Base-by-base conservation (phyloP, 169 alveolate species). In the Babesia caballi region DNA sequence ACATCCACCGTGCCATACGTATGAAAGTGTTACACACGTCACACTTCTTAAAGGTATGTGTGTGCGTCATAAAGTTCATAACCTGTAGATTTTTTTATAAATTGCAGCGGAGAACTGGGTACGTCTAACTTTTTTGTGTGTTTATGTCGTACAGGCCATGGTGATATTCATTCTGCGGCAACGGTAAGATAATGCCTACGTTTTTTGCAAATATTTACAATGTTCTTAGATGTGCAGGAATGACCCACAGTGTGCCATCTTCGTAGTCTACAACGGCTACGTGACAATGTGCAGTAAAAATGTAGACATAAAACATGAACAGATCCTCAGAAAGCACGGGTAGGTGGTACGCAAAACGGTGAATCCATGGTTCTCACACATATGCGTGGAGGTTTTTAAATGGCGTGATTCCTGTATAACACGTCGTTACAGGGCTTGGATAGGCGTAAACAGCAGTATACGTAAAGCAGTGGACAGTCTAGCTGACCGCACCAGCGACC, bases 111-210 rank as follows among this genome's bases (percentile, higher is more conserved):
- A 4, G 21, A n/a, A 11, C 0, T 25, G 21, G 75, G 75, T 47
- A 47, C 49, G 75, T 6, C 3, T 14, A 49, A 7, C 40, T 7
- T 49, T 19, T n/a, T 12, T 44, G 38, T 17, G 35, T 28, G 25
- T 11, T 41, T 4, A 61, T 56, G n/a, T 19, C 23, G 25, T 30
- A 8, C 72, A 61, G 72, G 59, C 8, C 32, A 41, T 4, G 72
- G 72, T 30, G 72, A 61, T 49, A 27, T 61, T 15, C 56, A 19
- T 28, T 27, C 72, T 15, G 72, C 72, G 5, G 23, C 21, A 19
- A 27, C 25, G 72, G 72, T 61, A 7, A 49, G 59, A 61, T n/a
- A 56, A 21, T 6, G 27, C 11, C 21, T n/a, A 30, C 11, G 12
- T 40, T 4, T 56, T 19, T 23, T 12, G 7, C 15, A 56, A 56